Base-by-base conservation (phyloP, 139 green algal species). In the Tetradesmus obliquus region DNA sequence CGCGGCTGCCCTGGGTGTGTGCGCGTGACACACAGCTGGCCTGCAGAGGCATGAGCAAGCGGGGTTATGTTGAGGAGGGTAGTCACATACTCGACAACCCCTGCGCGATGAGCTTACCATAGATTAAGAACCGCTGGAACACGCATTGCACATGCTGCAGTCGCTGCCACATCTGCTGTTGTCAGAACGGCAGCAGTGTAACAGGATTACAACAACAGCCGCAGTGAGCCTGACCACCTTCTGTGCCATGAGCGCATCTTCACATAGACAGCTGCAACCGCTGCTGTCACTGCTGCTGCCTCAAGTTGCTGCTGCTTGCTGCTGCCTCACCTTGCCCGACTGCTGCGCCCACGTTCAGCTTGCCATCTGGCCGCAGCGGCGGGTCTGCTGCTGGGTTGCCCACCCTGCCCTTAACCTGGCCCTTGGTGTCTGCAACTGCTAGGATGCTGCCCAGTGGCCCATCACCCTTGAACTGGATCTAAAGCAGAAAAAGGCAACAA, bases 391-490 rank as follows among this genome's bases (percentile, higher is more conserved):
- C 55, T 5, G 95, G 95, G 93, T 98, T 97, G 82, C 92, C 92
- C 54, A 98, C 94, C 60, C 95, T 95, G 17, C 97, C 97, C 91
- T 98, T 98, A 0, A 97, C 96, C 55, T 93, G 85, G 19, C 96
- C 96, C 5, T 76, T 89, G 3, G 94, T 91, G n/a, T 97, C 94
- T n/a, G 91, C 88, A 5, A 95, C 86, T 58, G 93, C 95, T 62
- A 94, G 94, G 3, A 99, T 94, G 19, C 90, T 90, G 5, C 94
- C 95, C 1, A 99, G 90, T 1, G 94, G 94, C 3, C 98, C 98
- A 81, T 98, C 91, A 1, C 96, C 97, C 66, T 94, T 95, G 94
- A 99, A 99, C 0, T 94, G 97, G 7, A 99, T 91, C 95, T 99
- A 95, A 84, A 92, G 76, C 0, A 80, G 4, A 3, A 54, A 24